Base-by-base conservation (phyloP, 345 rosid species). In the Arabis alpina region DNA sequence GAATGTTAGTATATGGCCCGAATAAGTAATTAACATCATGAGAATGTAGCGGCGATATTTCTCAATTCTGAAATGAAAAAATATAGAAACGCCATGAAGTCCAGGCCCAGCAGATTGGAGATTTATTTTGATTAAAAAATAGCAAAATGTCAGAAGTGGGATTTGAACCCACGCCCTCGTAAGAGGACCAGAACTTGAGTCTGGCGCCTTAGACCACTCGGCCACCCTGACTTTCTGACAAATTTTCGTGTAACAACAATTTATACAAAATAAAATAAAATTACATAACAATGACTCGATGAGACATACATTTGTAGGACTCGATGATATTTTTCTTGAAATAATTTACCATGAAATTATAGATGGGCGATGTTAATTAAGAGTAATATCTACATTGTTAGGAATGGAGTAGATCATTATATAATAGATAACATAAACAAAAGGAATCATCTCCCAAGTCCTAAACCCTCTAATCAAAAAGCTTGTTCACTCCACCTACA, bases 131-230 rank as follows among this genome's bases (percentile, higher is more conserved):
- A 36, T 1, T 7, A 36, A 36, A 36, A 36, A 6, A 4, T 6
- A 6, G 16, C 12, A 37, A 28, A 16, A 2, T 77, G 80, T 80
- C 80, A 80, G 75, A 72, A 80, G 78, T 79, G 80, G 77, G 80
- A 43, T 79, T 79, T 79, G 82, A 79, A 79, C 82, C 82, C 80
- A 80, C 82, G 83, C 82, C 84, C 86, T 78, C 86, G 56, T 36
- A 36, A 66, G 81, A 78, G 41, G 87, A 84, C 84, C 86, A 86
- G 82, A 84, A 88, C 88, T 88, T 82, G 88, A 85, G 94, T 84
- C 91, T 83, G 88, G 87, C 89, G 89, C 85, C 87, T 84, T 86
- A 83, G 89, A 88, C 91, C 91, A 79, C 91, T 84, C 89, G 88
- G 90, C 88, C 88, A 85, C 78, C 86, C 86, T 86, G 87, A 86